Percentiles rank a stretch among this genome's conserved stretches.
phyloP scores from a whole-genome alignment of 2,329 filamentous ascomycete species.

The Botrytis hyacinthi region DNA sequence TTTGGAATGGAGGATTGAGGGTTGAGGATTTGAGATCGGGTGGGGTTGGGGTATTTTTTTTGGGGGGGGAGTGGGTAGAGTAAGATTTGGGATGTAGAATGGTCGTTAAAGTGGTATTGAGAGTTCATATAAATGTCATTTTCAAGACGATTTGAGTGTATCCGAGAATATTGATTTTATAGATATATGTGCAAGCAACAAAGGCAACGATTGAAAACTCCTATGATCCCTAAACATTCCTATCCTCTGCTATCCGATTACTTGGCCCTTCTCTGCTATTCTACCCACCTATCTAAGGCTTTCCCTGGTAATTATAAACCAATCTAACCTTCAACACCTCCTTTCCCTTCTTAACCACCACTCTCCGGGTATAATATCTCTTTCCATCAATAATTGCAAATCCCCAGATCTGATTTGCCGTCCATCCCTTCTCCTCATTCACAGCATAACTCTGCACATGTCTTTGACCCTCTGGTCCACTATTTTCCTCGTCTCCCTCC shows the following conservation, averaged over 20 bases:
- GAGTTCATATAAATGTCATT: neutral
- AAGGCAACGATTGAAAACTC: neutral
- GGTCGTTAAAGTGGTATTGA: neutral
- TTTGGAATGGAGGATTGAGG: neutral
- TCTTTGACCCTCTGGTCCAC: constrained; percentile 43
- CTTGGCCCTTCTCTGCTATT: neutral
- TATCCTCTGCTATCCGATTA: neutral
- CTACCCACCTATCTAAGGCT: constrained; percentile 24
- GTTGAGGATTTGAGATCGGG: too few species aligned
- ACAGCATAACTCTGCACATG: constrained; percentile 51
- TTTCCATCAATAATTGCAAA: constrained; percentile 45
- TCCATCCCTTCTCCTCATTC: constrained; percentile 51
- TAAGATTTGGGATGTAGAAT: neutral
- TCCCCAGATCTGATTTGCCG: constrained; percentile 52
- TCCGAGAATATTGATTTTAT: neutral
- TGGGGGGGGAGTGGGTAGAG: neutral
- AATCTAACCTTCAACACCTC: constrained; percentile 42
- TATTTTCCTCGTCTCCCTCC: constrained; percentile 44
- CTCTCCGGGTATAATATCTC: constrained; percentile 42
- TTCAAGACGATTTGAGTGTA: neutral
- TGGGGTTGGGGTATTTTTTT: too few species aligned
- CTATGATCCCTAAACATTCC: neutral
- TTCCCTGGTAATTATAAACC: constrained; percentile 44
- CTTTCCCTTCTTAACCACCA: constrained; percentile 42
- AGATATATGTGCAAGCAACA: neutral